Conservation (phyloP, 1,284 basidiomycete species). For the Cystobasidiaceae sp. region DNA sequence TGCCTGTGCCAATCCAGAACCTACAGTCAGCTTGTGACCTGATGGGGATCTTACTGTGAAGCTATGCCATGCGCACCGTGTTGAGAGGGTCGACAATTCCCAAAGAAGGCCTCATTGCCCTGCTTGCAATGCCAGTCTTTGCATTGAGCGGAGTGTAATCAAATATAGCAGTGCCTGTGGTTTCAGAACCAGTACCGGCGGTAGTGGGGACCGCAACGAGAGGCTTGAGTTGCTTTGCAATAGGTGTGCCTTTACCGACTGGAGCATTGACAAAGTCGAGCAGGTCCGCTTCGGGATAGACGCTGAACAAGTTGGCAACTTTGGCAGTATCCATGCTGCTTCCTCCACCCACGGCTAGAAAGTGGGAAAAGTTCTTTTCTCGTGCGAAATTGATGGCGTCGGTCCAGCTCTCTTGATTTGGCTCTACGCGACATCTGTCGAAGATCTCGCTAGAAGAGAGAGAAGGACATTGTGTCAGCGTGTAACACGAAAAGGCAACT, state of each 20-base stretch:
- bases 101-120: slow-evolving; percentile 81
- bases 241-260: slow-evolving; percentile 83
- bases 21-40: too few species aligned
- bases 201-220: slow-evolving; percentile 93
- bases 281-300: slow-evolving; percentile 82
- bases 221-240: slow-evolving; percentile 68
- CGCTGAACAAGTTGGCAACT: slow-evolving; percentile 69
- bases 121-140: slow-evolving; percentile 93
- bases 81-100: slow-evolving; percentile 82
- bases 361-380: slow-evolving; percentile 81
- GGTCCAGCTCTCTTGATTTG: slow-evolving; percentile 78
- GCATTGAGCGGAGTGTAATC: slow-evolving; percentile 81
- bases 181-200: slow-evolving; percentile 84
- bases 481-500: too few species aligned
- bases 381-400: slow-evolving; percentile 78
- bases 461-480: too few species aligned
- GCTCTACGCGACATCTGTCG: slow-evolving; percentile 79
- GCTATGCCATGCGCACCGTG: slow-evolving; percentile 51
- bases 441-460: slow-evolving; percentile 58
- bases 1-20: too few species aligned
- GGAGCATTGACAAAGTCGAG: slow-evolving; percentile 93
- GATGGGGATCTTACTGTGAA: too few species aligned
- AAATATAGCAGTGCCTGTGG: slow-evolving; percentile 94
- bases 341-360: slow-evolving; percentile 86
- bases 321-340: slow-evolving; percentile 95